Conservation (phyloP, 345 rosid genomes). For the Passiflora organensis region DNA sequence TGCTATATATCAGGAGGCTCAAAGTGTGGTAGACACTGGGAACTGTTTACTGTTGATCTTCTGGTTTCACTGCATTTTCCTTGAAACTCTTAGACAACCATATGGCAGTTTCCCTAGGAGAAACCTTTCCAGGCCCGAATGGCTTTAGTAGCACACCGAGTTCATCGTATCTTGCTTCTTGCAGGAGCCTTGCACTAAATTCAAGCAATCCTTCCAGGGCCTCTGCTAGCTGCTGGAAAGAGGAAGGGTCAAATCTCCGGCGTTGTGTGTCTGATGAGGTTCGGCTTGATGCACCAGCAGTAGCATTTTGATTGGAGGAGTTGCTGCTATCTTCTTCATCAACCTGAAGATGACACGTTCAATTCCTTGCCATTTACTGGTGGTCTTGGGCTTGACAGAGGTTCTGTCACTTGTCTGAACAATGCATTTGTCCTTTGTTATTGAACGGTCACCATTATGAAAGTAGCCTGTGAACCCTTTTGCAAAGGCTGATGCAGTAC, state of each 20-base stretch:
- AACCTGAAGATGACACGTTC: slow-evolving; percentile 36
- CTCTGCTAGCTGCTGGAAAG: slow-evolving; percentile 88
- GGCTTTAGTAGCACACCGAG: slow-evolving; percentile 90
- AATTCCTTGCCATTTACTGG: slow-evolving; percentile 72
- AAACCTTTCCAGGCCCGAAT: slow-evolving; percentile 96
- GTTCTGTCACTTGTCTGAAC: slow-evolving; percentile 50
- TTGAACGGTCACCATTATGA: slow-evolving; percentile 48
- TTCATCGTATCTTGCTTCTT: slow-evolving; percentile 84
- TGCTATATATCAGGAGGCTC: slow-evolving; percentile 1
- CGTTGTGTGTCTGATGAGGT: slow-evolving; percentile 65
- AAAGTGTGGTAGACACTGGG: slow-evolving; percentile 1
- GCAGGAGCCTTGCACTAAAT: slow-evolving; percentile 90
- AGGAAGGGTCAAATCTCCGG: slow-evolving; percentile 73
- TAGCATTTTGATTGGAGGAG: slow-evolving; percentile 84
- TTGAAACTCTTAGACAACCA: slow-evolving; percentile 99
- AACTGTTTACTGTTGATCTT: slow-evolving; percentile 5
- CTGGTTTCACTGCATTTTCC: slow-evolving; percentile 42
- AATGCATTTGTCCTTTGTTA: slow-evolving; percentile 89
- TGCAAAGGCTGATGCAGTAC: slow-evolving; percentile 55
- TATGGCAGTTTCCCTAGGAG: slow-evolving; percentile 97
- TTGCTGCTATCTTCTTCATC: slow-evolving; percentile 60
- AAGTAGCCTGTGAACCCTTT: slow-evolving; percentile 60
- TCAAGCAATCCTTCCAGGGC: slow-evolving; percentile 98
- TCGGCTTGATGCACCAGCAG: slow-evolving; percentile 88
- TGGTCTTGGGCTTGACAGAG: slow-evolving; percentile 38